Evolutionary conservation across 2,329 filamentous ascomycete species (phyloP), one percentile per base, ranked within the genome.

Genomic region (Beauveria varroae): DNA sequence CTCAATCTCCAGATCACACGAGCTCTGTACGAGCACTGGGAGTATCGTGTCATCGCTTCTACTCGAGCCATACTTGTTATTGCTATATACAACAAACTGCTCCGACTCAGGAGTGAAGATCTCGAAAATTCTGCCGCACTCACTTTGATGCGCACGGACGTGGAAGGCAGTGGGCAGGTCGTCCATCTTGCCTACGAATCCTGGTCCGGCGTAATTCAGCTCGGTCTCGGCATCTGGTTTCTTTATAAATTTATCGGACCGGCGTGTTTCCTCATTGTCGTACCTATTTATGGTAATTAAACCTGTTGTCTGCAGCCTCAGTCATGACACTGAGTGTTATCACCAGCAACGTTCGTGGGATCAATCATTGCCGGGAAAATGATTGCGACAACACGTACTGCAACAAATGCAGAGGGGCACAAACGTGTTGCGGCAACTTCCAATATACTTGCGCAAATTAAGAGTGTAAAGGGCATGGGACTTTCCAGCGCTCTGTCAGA

Each of bases 391-490:
- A 20, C 37, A 2, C 24, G 60, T 8, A 41, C 37, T 9, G 53
- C 37, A 3, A 52, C 34, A 18, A 57, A 51, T 22, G 43, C 30
- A n/a, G 53, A 51, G 18, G 34, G 30, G 3, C 53, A 61, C 3
- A 54, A 47, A 14, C 58, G 60, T 2, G 54, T 62, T 37, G 34
- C 47, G 7, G 47, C 54, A 12, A 57, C 52, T 14, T 57, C 54
- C 8, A 62, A 57, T 18, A 6, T 62, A 1, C 30, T 62, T 22
- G 60, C 60, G 8, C 60, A 62, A 46, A 30, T 57, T 2, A 57
- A 40, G 26, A 24, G 12, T 5, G 16, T 62, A 12, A 62, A 62
- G 28, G 28, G 30, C 7, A 51, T 57, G 37, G 60, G 52, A 2
- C 40, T 57, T 10, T 41, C 53, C 5, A 30, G 22, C 1, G 5